These are phyloP conservation scores for Ogataea dorogensis DNA, from an alignment of 805 yeast genomes.

Conservation along the genomic window DNA sequence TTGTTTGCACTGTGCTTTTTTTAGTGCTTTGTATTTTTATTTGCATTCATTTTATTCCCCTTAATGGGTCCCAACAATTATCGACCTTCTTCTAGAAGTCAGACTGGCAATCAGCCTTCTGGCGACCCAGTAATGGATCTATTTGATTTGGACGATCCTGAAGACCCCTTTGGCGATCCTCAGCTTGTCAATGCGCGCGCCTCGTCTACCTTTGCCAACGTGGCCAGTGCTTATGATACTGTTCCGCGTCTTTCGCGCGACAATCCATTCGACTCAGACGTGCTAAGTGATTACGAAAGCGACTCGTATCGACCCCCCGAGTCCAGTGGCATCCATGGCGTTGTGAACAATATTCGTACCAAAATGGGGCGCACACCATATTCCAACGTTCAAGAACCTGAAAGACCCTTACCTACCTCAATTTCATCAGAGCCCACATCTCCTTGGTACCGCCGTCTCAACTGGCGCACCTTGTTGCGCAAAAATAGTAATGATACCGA, in stretches of 20 bases:
- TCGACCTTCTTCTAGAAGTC: too few species aligned
- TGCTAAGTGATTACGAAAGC: conserved; percentile 10
- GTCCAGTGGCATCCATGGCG: conserved; percentile 28
- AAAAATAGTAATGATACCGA: conserved; percentile 22
- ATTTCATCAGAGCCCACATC: background rate
- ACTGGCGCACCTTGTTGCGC: conserved; percentile 22
- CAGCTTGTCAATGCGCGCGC: background rate
- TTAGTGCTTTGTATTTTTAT: too few species aligned
- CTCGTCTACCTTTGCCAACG: conserved; percentile 7
- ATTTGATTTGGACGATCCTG: conserved; percentile 8
- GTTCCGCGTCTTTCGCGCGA: conserved; percentile 4
- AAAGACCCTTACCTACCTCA: background rate
- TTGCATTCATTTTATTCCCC: too few species aligned
- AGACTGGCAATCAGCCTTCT: background rate
- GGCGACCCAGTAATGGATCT: conserved; percentile 9
- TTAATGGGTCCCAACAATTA: too few species aligned
- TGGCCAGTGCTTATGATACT: conserved; percentile 6
- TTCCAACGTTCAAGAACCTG: conserved; percentile 19
- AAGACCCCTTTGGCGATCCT: conserved; percentile 8
- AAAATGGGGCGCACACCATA: conserved; percentile 29
- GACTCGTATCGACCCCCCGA: conserved; percentile 5
- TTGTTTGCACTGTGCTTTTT: too few species aligned
- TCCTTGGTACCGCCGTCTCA: background rate
- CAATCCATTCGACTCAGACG: conserved; percentile 14
- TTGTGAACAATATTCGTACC: conserved; percentile 29